These are phyloP conservation scores for Polysphondylium violaceum DNA, from an alignment of 78 protist species.

Conservation along the genomic window DNA sequence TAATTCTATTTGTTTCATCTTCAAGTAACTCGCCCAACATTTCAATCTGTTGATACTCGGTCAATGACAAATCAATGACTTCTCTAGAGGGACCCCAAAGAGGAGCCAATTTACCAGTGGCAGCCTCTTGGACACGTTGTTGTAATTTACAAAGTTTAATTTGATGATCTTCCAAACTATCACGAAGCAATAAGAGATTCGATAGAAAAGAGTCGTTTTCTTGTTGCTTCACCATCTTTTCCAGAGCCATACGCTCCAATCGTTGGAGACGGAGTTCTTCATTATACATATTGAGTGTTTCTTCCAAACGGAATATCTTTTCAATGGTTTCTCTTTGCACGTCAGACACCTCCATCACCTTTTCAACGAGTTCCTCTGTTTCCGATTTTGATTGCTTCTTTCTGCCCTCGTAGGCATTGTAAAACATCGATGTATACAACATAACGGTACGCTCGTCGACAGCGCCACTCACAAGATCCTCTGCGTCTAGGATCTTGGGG, in stretches of 20 bases:
- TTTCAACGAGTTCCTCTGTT: background rate
- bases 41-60: conserved; percentile 34
- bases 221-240: conserved; percentile 10
- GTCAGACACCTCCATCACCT: conserved; percentile 26
- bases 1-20: conserved; percentile 56
- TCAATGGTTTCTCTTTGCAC: background rate
- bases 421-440: conserved; percentile 79
- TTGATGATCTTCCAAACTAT: conserved; percentile 58
- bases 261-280: conserved; percentile 15
- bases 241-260: conserved; percentile 33
- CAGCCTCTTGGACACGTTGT: conserved; percentile 39
- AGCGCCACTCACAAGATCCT: conserved; percentile 67
- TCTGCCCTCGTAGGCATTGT: conserved; percentile 62
- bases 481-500: conserved; percentile 78
- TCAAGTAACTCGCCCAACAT: conserved; percentile 30
- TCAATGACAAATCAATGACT: conserved; percentile 12
- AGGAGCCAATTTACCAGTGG: conserved; percentile 48
- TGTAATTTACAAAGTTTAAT: conserved; percentile 43
- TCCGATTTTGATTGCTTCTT: conserved; percentile 8
- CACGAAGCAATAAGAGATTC: conserved; percentile 1
- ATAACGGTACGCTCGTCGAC: conserved; percentile 81
- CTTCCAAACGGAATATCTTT: conserved; percentile 25
- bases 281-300: conserved; percentile 41
- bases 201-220: background rate
- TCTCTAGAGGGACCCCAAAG: conserved; percentile 47